Conservation (phyloP, 2,329 filamentous ascomycete species). For the Zasmidium angulare region DNA sequence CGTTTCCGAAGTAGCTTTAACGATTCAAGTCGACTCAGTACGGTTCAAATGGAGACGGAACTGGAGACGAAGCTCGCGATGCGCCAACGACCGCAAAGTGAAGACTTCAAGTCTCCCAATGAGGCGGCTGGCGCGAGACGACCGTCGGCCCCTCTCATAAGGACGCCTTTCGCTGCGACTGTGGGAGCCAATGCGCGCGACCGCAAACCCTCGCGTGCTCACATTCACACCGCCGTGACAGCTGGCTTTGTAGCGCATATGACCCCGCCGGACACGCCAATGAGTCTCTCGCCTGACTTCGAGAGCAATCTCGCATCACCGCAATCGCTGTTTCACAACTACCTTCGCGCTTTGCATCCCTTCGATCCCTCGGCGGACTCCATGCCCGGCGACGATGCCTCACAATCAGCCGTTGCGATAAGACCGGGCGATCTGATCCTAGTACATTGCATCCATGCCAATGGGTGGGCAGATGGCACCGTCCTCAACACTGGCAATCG, state of each 20-base stretch:
- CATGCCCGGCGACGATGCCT: slow-evolving; percentile 63
- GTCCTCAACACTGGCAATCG: slow-evolving; percentile 79
- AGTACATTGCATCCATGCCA: slow-evolving; percentile 94
- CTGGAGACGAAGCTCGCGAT: slow-evolving; percentile 4
- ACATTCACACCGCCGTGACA: slow-evolving; percentile 14
- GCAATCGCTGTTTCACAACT: slow-evolving; percentile 81
- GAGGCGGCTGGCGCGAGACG: slow-evolving; percentile 3
- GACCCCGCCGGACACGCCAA: slow-evolving; percentile 21
- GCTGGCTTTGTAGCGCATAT: slow-evolving; percentile 23
- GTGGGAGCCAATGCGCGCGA: not conserved
- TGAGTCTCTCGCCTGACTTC: slow-evolving; percentile 15
- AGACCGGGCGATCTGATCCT: slow-evolving; percentile 89
- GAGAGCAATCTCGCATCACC: slow-evolving; percentile 9
- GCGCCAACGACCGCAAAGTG: slow-evolving; percentile 11
- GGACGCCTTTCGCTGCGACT: slow-evolving; percentile 4
- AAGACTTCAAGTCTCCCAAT: slow-evolving; percentile 6
- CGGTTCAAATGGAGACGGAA: not conserved
- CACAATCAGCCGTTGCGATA: slow-evolving; percentile 73
- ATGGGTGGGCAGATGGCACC: slow-evolving; percentile 97
- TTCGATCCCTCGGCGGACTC: slow-evolving; percentile 74
- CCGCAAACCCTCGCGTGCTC: slow-evolving; percentile 2
- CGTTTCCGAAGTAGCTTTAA: not conserved
- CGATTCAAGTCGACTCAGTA: not conserved
- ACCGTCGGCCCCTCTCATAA: slow-evolving; percentile 10
- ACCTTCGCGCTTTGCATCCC: slow-evolving; percentile 88